Percentiles rank a stretch among this genome's conserved stretches.
Evolutionary conservation across 352 stramenopile species (phyloP).

Genomic region (Plasmopara muralis): DNA sequence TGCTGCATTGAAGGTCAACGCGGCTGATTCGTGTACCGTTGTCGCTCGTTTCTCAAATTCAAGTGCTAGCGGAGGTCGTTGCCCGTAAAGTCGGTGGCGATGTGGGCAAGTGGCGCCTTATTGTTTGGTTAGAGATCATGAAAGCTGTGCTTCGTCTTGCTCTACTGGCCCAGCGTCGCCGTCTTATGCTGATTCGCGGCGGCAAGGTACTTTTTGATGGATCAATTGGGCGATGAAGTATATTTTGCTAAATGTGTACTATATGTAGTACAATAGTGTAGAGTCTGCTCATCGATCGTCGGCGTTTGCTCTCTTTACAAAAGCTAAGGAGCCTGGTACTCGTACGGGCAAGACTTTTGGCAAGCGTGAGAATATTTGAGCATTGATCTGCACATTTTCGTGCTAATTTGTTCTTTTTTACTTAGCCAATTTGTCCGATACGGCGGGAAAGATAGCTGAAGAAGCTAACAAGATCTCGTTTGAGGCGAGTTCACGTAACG

Average conservation of each 20-base stretch:
- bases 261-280: slow-evolving; percentile 44
- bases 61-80: slow-evolving; percentile 76
- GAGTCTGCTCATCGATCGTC: slow-evolving; percentile 42
- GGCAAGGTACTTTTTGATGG: slow-evolving; percentile 37
- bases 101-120: slow-evolving; percentile 67
- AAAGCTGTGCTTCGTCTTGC: slow-evolving; percentile 67
- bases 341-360: slow-evolving; percentile 69
- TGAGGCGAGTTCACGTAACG: slow-evolving; percentile 23
- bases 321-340: slow-evolving; percentile 49
- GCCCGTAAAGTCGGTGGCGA: slow-evolving; percentile 62
- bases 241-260: neutral
- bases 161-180: slow-evolving; percentile 54
- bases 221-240: neutral
- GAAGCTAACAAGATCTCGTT: slow-evolving; percentile 47
- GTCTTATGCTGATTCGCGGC: slow-evolving; percentile 45
- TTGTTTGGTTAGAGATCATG: slow-evolving; percentile 70
- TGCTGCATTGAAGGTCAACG: slow-evolving; percentile 34
- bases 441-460: slow-evolving; percentile 19
- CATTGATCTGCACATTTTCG: neutral
- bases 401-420: neutral
- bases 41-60: slow-evolving; percentile 69
- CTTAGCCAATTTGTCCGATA: neutral
- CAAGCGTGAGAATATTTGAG: slow-evolving; percentile 24
- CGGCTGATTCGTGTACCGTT: slow-evolving; percentile 58
- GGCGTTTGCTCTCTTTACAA: slow-evolving; percentile 54